Base-by-base conservation (phyloP, 805 yeast species). In the Yarrowia osloensis region DNA sequence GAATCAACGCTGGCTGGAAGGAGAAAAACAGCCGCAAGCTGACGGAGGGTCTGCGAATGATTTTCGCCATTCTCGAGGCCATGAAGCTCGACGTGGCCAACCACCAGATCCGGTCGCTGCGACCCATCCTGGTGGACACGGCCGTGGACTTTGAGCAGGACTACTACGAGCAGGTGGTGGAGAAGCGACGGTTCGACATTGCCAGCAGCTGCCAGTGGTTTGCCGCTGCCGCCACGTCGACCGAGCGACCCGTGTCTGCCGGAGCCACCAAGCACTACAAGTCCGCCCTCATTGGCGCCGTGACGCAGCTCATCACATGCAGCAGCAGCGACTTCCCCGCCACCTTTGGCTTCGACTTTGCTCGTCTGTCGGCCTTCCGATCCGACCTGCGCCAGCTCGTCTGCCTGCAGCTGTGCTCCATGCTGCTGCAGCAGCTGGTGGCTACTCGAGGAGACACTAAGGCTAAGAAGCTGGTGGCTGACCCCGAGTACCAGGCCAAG, bases 51-150 rank as follows among this genome's bases (percentile, higher is more conserved):
- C 79, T 94, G 65, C 82, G 92, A 67, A 84, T 87, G 76, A 83
- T 90, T 9, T 91, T 93, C 74, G 88, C 89, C 68, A 88, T 94
- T 68, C 80, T 94, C 70, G 98, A 93, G 76, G 94, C 96, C 12
- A 92, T 93, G 96, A 94, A 93, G 76, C 81, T 93, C 69, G 98
- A 94, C 74, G 95, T 92, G 67, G 97, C 98, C 17, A 93, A 93
- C 77, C 97, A 93, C 75, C 97, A 93, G 78, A 90, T 94, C 66
- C 83, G 97, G 71, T 86, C 91, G 22, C 80, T 92, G 66, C 83
- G 97, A 73, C 96, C 97, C 1, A 88, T 89, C 1, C 81, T 94
- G 57, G 85, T 91, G 68, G 92, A 91, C 72, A 90, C 95, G 39
- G 95, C 97, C 1, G 88, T 89, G 13, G 93, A 89, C 68, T 90